These are phyloP conservation scores for Populus hybrid DNA, from an alignment of 441 rosid genomes.

Conservation along the genomic window DNA sequence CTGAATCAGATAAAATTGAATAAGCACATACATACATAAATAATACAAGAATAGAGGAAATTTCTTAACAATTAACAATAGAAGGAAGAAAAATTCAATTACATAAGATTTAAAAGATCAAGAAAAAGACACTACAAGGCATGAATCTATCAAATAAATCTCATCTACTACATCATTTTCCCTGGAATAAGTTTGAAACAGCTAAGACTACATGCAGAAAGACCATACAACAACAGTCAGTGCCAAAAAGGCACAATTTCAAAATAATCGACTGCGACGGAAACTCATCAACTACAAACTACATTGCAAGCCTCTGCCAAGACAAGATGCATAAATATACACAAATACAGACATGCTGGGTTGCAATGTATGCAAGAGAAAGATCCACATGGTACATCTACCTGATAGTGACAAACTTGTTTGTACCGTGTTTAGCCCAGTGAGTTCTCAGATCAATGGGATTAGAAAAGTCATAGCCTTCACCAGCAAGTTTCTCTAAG, in stretches of 20 bases:
- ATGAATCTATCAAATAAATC: neutral
- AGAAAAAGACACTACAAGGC: neutral
- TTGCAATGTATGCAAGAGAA: neutral
- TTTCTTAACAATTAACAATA: neutral
- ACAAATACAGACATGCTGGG: neutral
- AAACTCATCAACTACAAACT: neutral
- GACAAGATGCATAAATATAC: neutral
- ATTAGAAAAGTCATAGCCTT: neutral
- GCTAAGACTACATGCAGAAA: neutral
- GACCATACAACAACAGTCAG: neutral
- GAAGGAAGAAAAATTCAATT: neutral
- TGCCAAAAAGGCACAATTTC: neutral
- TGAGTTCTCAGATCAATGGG: neutral
- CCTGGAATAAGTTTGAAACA: neutral
- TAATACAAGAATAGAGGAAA: neutral
- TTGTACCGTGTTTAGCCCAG: neutral
- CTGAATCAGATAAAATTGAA: neutral
- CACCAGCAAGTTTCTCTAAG: neutral
- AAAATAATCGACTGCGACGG: neutral
- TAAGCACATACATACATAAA: neutral
- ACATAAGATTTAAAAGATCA: neutral
- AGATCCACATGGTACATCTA: neutral
- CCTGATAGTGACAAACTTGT: neutral
- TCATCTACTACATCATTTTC: neutral
- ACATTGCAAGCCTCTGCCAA: neutral